phyloP scores from a whole-genome alignment of 768 basidiomycete species.

The Phlebiopsis gigantea region DNA sequence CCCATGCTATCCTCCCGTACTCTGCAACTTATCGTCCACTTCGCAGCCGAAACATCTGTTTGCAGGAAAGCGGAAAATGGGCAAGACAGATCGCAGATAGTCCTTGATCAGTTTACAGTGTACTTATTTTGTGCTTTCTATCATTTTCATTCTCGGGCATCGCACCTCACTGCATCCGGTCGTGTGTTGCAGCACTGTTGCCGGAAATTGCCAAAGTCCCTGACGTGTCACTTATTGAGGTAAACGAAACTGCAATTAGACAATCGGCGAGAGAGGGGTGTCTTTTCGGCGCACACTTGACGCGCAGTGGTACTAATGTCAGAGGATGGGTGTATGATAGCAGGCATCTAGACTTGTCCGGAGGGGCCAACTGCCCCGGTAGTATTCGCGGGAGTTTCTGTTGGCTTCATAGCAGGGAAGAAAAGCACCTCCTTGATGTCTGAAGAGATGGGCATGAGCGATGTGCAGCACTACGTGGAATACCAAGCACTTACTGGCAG shows the following conservation, averaged over 20 bases:
- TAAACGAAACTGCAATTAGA: not conserved
- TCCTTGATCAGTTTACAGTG: too few species aligned
- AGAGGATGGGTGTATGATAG: not conserved
- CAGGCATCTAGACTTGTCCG: conserved; percentile 23
- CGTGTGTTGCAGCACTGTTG: not conserved
- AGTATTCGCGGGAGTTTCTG: conserved; percentile 40
- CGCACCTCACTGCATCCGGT: not conserved
- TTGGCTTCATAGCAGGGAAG: conserved; percentile 97
- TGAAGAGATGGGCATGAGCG: conserved; percentile 22
- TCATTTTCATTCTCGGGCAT: not conserved
- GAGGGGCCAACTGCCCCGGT: conserved; percentile 28
- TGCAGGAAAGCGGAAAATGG: conserved; percentile 77
- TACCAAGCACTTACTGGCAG: conserved; percentile 58
- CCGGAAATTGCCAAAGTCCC: too few species aligned
- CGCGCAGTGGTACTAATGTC: not conserved
- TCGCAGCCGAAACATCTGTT: conserved; percentile 81
- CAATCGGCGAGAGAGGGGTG: not conserved
- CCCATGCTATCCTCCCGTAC: not conserved
- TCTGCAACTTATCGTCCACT: conserved; percentile 8
- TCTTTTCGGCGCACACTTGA: not conserved
- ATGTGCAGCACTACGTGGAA: conserved; percentile 10
- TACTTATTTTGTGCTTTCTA: not conserved
- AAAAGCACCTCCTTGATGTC: conserved; percentile 96
- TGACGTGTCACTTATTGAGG: too few species aligned
- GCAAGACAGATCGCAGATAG: conserved; percentile 78